Conservation (phyloP, 768 basidiomycete genomes). For the Panaeolus cyanescens region DNA sequence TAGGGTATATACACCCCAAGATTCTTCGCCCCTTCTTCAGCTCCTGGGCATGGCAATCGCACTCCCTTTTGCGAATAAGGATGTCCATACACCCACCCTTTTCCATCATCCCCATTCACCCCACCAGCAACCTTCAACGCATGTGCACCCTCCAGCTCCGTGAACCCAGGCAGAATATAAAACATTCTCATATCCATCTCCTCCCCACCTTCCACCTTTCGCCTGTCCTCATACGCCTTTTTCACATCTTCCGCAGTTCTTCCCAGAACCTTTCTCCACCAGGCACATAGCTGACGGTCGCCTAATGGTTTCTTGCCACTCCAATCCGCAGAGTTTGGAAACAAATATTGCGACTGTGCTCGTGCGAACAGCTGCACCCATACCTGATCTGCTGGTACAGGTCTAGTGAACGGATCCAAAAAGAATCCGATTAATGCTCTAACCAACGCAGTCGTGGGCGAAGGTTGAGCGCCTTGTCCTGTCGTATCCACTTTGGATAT, state of each 20-base stretch:
- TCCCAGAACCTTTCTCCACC: slow-evolving; percentile 87
- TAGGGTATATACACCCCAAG: slow-evolving; percentile 82
- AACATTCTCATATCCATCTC: slow-evolving; percentile 35
- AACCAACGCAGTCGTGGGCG: slow-evolving; percentile 73
- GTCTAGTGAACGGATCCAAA: slow-evolving; percentile 62
- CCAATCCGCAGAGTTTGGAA: slow-evolving; percentile 81
- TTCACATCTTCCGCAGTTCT: slow-evolving; percentile 50
- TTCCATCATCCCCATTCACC: slow-evolving; percentile 12
- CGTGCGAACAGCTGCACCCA: slow-evolving; percentile 92
- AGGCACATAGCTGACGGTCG: slow-evolving; percentile 81
- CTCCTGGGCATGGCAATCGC: slow-evolving; percentile 43
- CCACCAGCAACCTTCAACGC: slow-evolving; percentile 45
- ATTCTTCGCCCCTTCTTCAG: slow-evolving; percentile 34
- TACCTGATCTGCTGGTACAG: slow-evolving; percentile 54
- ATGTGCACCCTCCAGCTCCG: slow-evolving; percentile 64
- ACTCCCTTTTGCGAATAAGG: slow-evolving; percentile 65
- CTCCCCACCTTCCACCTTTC: slow-evolving; percentile 11
- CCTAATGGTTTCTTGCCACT: slow-evolving; percentile 70
- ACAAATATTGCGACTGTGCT: slow-evolving; percentile 90
- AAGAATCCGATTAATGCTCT: slow-evolving; percentile 66
- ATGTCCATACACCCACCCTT: slow-evolving; percentile 76
- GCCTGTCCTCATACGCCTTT: slow-evolving; percentile 30
- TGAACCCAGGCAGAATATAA: slow-evolving; percentile 73
- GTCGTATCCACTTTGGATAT: slow-evolving; percentile 95
- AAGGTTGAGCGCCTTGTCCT: slow-evolving; percentile 64